These are phyloP conservation scores for Agrostemma githago DNA, from an alignment of 148 eudicot genomes.

Conservation along the genomic window DNA sequence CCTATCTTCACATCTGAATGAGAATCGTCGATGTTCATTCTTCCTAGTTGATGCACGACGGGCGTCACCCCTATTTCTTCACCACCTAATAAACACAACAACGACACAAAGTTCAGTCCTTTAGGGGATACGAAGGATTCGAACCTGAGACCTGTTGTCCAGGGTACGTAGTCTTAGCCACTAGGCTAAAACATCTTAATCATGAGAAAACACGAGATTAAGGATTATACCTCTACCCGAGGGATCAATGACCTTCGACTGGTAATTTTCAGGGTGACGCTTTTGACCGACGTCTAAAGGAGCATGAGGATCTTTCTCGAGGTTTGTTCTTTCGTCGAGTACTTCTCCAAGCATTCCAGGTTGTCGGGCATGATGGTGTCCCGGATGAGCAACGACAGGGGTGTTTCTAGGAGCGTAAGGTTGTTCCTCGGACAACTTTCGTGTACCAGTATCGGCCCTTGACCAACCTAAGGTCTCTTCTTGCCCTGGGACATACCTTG, in stretches of 20 bases:
- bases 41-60: constrained; percentile 41
- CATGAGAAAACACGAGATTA: neutral
- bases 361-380: constrained; percentile 5
- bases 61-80: constrained; percentile 39
- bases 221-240: constrained; percentile 43
- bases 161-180: too few relatives aligned
- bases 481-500: constrained; percentile 19
- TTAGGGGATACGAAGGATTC: too few relatives aligned
- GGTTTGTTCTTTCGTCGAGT: constrained; percentile 13
- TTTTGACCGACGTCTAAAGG: constrained; percentile 23
- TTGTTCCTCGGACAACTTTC: constrained; percentile 22
- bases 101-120: too few relatives aligned
- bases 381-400: constrained; percentile 10
- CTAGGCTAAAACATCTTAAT: neutral
- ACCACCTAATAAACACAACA: constrained; percentile 26
- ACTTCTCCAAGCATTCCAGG: constrained; percentile 12
- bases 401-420: constrained; percentile 30
- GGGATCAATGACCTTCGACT: constrained; percentile 52
- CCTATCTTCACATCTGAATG: neutral
- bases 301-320: constrained; percentile 36
- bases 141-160: too few relatives aligned
- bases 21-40: constrained; percentile 30
- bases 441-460: constrained; percentile 21
- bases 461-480: constrained; percentile 21
- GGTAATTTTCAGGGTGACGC: constrained; percentile 33